Evolutionary conservation across 345 rosid genomes (phyloP), one percentile per base, ranked within the genome.

Genomic region (Atalantia buxifolia): DNA sequence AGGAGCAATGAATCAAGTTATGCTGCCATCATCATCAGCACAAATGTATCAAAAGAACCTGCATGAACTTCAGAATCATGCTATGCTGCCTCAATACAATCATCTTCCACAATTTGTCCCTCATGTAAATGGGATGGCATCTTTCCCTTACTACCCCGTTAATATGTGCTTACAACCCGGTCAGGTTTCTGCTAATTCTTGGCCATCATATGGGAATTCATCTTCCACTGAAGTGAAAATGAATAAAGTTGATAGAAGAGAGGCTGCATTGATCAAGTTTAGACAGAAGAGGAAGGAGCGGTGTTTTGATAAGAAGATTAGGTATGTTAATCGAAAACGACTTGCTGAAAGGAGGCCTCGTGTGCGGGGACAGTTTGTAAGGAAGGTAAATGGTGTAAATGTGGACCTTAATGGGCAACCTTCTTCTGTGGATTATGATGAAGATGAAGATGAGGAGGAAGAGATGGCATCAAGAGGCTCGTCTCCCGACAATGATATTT

Each of bases 341-440:
- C 98, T 96, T 60, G 99, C 99, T 38, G 99, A 96, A 86, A 87
- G 97, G 87, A 91, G 99, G 87, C 99, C 99, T 13, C 98, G 99
- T 21, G 95, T 94, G 74, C 88, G 93, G 79, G 99, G 99, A 65
- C 99, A 96, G 87, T 96, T 96, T 89, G 98, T 91, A 70, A 90
- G 97, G 90, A 94, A 92, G 85, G 79, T 88, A 79, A 93, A 92
- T 72, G 95, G 98, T 61, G 89, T 91, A 45, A 86, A 82, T 79
- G 92, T 96, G 77, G 98, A 96, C 81, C 89, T 96, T 60, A 94
- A 91, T 55, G 98, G 98, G 60, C 93, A 91, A 69, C 97, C 94
- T 74, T 88, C 87, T 76, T 75, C 87, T 67, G 87, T 77, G 70
- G 93, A 91, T 76, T 87, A 87, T 48, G 97, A 92, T 27, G 97